phyloP scores from a whole-genome alignment of 2,329 filamentous ascomycete species.

The Sphaerostilbella broomeana region DNA sequence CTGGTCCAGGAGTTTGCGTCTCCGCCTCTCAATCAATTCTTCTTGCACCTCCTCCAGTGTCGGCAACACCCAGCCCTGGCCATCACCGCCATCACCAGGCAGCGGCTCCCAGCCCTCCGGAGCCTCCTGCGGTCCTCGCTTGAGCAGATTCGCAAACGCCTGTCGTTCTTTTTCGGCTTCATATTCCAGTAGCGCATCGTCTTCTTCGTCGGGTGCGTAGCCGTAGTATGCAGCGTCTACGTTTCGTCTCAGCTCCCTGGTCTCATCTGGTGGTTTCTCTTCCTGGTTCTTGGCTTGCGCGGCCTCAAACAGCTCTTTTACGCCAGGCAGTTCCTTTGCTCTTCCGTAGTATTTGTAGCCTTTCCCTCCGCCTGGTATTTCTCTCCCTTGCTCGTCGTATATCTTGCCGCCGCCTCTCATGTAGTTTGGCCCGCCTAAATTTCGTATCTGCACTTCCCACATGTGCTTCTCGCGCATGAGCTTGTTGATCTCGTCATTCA shows the following conservation, averaged over 20 bases:
- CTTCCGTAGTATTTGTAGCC: slow-evolving; percentile 94
- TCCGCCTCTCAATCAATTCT: slow-evolving; percentile 80
- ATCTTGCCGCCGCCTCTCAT: slow-evolving; percentile 68
- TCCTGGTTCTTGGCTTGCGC: slow-evolving; percentile 53
- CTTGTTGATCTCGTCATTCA: slow-evolving; percentile 99
- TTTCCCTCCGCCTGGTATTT: slow-evolving; percentile 70
- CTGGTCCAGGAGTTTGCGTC: slow-evolving; percentile 78
- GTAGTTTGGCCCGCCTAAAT: slow-evolving; percentile 95
- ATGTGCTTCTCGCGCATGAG: slow-evolving; percentile 98
- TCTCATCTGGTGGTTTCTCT: slow-evolving; percentile 58
- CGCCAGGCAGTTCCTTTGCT: slow-evolving; percentile 82
- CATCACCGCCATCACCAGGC: slow-evolving; percentile 81
- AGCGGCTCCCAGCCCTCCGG: slow-evolving; percentile 75
- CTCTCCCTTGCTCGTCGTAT: slow-evolving; percentile 66
- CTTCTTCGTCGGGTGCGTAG: slow-evolving; percentile 88
- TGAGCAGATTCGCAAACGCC: slow-evolving; percentile 62
- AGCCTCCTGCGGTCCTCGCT: slow-evolving; percentile 47
- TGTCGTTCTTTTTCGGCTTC: slow-evolving; percentile 80
- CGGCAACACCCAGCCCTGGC: slow-evolving; percentile 73
- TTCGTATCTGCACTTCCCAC: slow-evolving; percentile 96
- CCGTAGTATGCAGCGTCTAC: slow-evolving; percentile 96
- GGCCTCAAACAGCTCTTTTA: slow-evolving; percentile 92
- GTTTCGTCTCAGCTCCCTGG: slow-evolving; percentile 63
- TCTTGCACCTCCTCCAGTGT: slow-evolving; percentile 89
- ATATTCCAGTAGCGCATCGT: slow-evolving; percentile 71